Base-by-base conservation (phyloP, 371 early-diverging fungal genomes). In the Mucor irregularis region DNA sequence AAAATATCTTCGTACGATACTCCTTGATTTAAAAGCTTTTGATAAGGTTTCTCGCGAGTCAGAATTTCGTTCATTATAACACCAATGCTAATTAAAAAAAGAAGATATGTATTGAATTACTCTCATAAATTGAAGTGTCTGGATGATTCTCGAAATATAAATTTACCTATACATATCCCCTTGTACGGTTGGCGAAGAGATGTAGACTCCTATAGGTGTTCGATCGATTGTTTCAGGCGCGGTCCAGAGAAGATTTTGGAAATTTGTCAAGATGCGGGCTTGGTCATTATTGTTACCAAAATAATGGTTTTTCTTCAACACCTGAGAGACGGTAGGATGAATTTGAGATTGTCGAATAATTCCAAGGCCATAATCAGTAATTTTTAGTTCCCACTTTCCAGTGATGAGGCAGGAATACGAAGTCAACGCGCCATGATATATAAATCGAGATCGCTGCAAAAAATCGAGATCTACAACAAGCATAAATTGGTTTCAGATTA, bases 321-420 rank as follows among this genome's bases (percentile, higher is more conserved):
- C n/a, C 42, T 42, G 24, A n/a, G n/a, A n/a, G n/a, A n/a, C n/a
- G n/a, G n/a, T n/a, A n/a, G n/a, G n/a, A n/a, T n/a, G 69, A 2
- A 62, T 40, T 31, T 71, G 71, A 2, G 67, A 55, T 11, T 46
- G 48, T 37, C 62, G 69, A 19, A 73, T 57, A 21, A 58, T 55
- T 31, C 58, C 33, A 11, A 80, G 40, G 8, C 81, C 81, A 61
- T 78, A 80, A 17, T 74, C 76, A 1, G 76, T 54, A 28, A 80
- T 74, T 56, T 78, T 80, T 5, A 80, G 65, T 26, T 80, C 81
- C 81, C 78, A 80, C 10, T 71, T 56, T 0, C 74, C 74, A 7
- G 81, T 70, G 28, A 80, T 67, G 61, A 78, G 49, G 34, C 81
- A 80, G 25, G 66, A 71, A 51, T 56, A 53, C 21, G 78, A 76